A percentile compares a stretch with the other conserved stretches of the same genome.
These are phyloP conservation scores for Sporothrix luriei DNA, from an alignment of 2,329 filamentous ascomycete species.

Conservation along the genomic window DNA sequence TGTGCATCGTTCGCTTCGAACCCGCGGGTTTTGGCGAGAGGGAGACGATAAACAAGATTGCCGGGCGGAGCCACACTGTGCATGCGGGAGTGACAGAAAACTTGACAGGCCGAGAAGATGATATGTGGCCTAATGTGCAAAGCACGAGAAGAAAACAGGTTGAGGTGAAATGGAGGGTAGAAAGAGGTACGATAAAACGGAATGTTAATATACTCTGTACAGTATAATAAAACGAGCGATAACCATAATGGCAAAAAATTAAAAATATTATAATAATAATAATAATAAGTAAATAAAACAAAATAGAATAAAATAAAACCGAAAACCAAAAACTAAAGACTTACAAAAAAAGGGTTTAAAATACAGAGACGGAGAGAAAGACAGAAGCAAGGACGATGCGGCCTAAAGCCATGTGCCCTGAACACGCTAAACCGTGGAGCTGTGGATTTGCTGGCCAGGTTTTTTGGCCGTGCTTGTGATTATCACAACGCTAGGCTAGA, in stretches of 20 bases:
- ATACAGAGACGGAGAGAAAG: too few species aligned
- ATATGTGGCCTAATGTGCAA: neutral
- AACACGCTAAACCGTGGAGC: constrained; percentile 7
- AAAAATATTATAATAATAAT: too few species aligned
- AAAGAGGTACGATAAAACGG: neutral
- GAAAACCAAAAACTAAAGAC: too few species aligned
- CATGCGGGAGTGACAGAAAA: too few species aligned
- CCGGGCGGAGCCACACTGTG: constrained; percentile 2
- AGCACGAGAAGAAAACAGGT: too few species aligned
- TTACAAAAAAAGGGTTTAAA: too few species aligned
- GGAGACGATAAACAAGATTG: neutral
- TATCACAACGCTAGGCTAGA: neutral
- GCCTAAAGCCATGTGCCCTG: constrained; percentile 18
- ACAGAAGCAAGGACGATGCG: too few species aligned
- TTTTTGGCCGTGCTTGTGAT: neutral
- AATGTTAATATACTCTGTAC: neutral
- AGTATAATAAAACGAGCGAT: too few species aligned
- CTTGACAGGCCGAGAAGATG: neutral
- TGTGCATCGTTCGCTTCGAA: constrained; percentile 19
- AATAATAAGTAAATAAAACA: too few species aligned
- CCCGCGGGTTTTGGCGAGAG: constrained; percentile 11
- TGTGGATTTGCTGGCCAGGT: constrained; percentile 3
- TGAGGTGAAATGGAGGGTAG: neutral
- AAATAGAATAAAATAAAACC: too few species aligned
- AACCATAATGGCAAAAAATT: too few species aligned